Evolutionary conservation across 2,329 filamentous ascomycete genomes (phyloP).

Genomic region (Colletotrichum plurivorum): DNA sequence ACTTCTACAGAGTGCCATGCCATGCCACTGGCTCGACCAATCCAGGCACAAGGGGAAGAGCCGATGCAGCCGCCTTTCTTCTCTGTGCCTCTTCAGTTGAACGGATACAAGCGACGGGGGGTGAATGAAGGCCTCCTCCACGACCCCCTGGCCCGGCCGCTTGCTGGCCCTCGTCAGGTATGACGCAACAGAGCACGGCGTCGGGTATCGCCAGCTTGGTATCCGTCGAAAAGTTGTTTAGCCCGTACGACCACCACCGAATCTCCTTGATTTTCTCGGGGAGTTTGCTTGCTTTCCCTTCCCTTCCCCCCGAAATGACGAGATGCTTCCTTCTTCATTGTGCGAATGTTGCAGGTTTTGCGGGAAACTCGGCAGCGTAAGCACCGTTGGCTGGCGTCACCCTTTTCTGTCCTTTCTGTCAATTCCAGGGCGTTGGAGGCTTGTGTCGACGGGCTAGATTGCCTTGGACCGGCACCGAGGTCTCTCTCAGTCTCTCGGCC

Average conservation of each 20-base stretch:
- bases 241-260: slow-evolving; percentile 1
- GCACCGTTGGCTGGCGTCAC: slow-evolving; percentile 28
- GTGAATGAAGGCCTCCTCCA: neutral
- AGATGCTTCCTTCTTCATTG: neutral
- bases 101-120: neutral
- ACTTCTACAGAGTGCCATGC: neutral
- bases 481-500: neutral
- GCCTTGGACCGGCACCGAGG: neutral
- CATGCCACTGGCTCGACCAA: slow-evolving; percentile 29
- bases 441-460: neutral
- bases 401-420: no score
- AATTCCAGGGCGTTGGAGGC: neutral
- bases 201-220: slow-evolving; percentile 37
- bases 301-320: slow-evolving; percentile 25
- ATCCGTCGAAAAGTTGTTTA: neutral
- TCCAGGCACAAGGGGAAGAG: slow-evolving; percentile 28
- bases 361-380: slow-evolving; percentile 4
- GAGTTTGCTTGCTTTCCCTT: neutral
- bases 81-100: slow-evolving; percentile 2
- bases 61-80: slow-evolving; percentile 27
- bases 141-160: neutral
- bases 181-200: slow-evolving; percentile 39
- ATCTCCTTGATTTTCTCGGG: neutral
- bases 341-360: slow-evolving; percentile 10
- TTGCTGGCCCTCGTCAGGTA: slow-evolving; percentile 27